Evolutionary conservation across 495 filamentous ascomycete species (phyloP), one percentile per base, ranked within the genome.

Genomic region (Thozetella sp.): DNA sequence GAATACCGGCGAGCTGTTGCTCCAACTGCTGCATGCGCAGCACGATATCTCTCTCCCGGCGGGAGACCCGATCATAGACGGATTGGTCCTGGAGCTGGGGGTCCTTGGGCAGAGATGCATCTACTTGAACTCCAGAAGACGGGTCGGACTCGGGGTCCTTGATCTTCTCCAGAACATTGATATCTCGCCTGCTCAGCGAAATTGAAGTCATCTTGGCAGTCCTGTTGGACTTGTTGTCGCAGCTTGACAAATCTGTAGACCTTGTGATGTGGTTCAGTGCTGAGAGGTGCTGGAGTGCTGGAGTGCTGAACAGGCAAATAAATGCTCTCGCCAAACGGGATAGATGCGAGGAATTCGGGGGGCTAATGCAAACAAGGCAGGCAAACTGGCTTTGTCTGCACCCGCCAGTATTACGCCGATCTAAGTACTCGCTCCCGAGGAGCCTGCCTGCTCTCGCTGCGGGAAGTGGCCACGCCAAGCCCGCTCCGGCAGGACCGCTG

Each of bases 121-220:
- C 83, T 40, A 93, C 77, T 25, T 77, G 72, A 22, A 86, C 68
- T 0, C 76, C 71, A 1, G 78, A 66, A 12, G 76, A 64, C 1
- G 89, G 85, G 22, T 88, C 83, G 26, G 86, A 81, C 67, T 93
- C 92, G 13, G 90, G 88, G 62, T 95, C 90, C 66, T 90, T 92
- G 70, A 96, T 88, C 55, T 90, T 88, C 63, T 87, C 78, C 45
- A 95, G 85, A 60, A 94, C 85, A 30, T 85, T 80, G 59, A 86
- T 71, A 72, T 96, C 92, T 66, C 89, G 89, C 24, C 72, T 72
- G 56, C 87, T 88, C 25, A 96, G 85, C 30, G 78, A 68, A 69
- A 79, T 56, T 37, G 77, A 63, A 22, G 77, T 63, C 80, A 87
- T 83, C 25, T 63, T 74, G 52, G 67, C 56, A 40, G 46, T n/a